Percentiles rank a stretch among this genome's conserved stretches.
These are phyloP conservation scores for Beauveria brongniartii DNA, from an alignment of 2,329 filamentous ascomycete species.

Conservation along the genomic window DNA sequence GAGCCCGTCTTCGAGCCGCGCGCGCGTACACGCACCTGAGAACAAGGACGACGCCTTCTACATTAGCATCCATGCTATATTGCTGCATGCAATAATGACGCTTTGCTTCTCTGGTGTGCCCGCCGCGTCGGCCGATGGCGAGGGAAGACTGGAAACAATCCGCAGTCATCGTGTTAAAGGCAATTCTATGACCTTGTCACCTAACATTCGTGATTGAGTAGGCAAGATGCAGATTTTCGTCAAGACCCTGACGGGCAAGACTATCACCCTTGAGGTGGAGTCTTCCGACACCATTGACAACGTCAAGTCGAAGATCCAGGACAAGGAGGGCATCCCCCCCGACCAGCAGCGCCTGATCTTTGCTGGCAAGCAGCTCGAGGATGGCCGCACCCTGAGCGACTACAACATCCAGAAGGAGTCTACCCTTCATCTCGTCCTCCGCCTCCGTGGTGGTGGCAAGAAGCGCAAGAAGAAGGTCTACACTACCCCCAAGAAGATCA, in stretches of 20 bases:
- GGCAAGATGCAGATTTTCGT: constrained; percentile 73
- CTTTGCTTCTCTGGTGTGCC: not conserved
- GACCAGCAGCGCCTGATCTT: constrained; percentile 99
- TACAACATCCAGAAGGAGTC: constrained; percentile 99
- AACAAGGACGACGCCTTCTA: not conserved
- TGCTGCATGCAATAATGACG: not conserved
- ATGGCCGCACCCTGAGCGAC: constrained; percentile 96
- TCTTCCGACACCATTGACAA: constrained; percentile 99
- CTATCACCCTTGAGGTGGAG: constrained; percentile 99
- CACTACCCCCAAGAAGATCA: constrained; percentile 99
- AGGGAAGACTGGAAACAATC: not conserved
- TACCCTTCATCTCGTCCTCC: constrained; percentile 94
- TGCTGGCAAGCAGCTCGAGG: constrained; percentile 99
- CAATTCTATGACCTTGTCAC: constrained; percentile 12
- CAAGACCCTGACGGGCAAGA: constrained; percentile 95
- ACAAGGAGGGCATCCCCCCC: constrained; percentile 99
- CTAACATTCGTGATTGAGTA: constrained; percentile 37
- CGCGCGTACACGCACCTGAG: not conserved
- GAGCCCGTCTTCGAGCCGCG: constrained; percentile 3
- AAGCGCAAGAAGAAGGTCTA: constrained; percentile 99
- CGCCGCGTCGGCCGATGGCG: not conserved
- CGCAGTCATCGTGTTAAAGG: not conserved
- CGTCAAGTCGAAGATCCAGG: constrained; percentile 97
- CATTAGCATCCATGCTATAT: not conserved
- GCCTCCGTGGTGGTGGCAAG: constrained; percentile 97